Percentiles rank a stretch among this genome's conserved stretches.
phyloP scores from a whole-genome alignment of 805 yeast genomes.

The Candida boleticola region DNA sequence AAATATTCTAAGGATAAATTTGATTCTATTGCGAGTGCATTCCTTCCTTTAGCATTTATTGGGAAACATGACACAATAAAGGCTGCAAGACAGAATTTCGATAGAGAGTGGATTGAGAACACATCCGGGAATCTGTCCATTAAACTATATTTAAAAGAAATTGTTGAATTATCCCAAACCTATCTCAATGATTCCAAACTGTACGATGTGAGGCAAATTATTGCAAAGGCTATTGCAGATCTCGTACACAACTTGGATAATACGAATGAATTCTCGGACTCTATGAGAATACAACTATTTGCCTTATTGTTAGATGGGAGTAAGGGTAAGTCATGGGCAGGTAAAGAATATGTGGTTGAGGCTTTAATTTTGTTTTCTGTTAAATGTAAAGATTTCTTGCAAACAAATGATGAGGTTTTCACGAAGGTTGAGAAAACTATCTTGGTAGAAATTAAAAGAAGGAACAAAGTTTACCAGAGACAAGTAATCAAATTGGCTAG shows the following conservation, averaged over 20 bases:
- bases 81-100: slow-evolving; percentile 48
- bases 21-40: slow-evolving; percentile 55
- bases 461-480: slow-evolving; percentile 62
- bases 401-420: slow-evolving; percentile 25
- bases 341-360: slow-evolving; percentile 73
- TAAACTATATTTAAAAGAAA: slow-evolving; percentile 67
- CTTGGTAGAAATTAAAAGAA: slow-evolving; percentile 60
- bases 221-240: slow-evolving; percentile 65
- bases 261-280: slow-evolving; percentile 21
- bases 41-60: slow-evolving; percentile 75
- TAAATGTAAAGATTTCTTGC: slow-evolving; percentile 41
- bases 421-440: slow-evolving; percentile 44
- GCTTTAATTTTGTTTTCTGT: slow-evolving; percentile 62
- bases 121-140: slow-evolving; percentile 77
- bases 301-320: slow-evolving; percentile 56
- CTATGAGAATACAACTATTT: slow-evolving; percentile 35
- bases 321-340: slow-evolving; percentile 82
- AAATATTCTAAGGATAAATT: slow-evolving; percentile 72
- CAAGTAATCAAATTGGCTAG: slow-evolving; percentile 55
- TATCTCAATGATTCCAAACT: slow-evolving; percentile 52
- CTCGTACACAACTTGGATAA: slow-evolving; percentile 48
- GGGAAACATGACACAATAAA: slow-evolving; percentile 66
- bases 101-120: slow-evolving; percentile 72
- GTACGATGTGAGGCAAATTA: slow-evolving; percentile 64
- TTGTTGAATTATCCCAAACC: slow-evolving; percentile 48